phyloP scores from a whole-genome alignment of 345 rosid genomes.

The Punica granatum region DNA sequence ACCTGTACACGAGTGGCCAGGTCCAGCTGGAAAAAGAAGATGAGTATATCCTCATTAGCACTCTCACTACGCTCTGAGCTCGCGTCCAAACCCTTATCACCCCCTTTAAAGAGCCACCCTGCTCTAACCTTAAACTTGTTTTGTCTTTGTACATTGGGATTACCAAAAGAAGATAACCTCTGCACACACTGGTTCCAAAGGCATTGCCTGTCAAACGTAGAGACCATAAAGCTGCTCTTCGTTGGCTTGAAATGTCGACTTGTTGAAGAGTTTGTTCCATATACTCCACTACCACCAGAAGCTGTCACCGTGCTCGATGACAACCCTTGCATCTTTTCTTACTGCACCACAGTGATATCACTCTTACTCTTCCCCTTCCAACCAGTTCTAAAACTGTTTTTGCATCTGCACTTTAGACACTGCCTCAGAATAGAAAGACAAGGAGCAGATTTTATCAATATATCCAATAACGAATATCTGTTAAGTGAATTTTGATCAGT shows the following conservation, averaged over 20 bases:
- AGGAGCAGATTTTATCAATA: not conserved
- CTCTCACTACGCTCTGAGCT: slow-evolving; percentile 72
- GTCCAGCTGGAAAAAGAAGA: slow-evolving; percentile 86
- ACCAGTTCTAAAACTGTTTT: not conserved
- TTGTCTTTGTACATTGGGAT: slow-evolving; percentile 15
- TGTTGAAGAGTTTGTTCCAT: slow-evolving; percentile 24
- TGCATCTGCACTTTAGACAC: slow-evolving; percentile 12
- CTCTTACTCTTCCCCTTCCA: slow-evolving; percentile 7
- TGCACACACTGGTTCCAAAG: slow-evolving; percentile 24
- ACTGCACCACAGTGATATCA: slow-evolving; percentile 13
- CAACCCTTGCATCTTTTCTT: slow-evolving; percentile 42
- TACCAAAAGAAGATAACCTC: slow-evolving; percentile 23
- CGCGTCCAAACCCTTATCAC: slow-evolving; percentile 50
- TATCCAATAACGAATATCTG: not conserved
- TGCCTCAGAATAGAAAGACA: not conserved
- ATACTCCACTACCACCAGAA: slow-evolving; percentile 35
- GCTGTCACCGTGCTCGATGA: slow-evolving; percentile 40
- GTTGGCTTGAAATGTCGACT: slow-evolving; percentile 27
- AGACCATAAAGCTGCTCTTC: slow-evolving; percentile 18
- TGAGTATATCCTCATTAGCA: slow-evolving; percentile 82
- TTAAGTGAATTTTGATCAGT: not conserved
- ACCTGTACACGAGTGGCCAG: slow-evolving; percentile 90
- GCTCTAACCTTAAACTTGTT: slow-evolving; percentile 57
- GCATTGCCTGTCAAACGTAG: slow-evolving; percentile 26
- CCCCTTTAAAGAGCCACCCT: slow-evolving; percentile 74